Percentiles rank a stretch among this genome's conserved stretches.
Conservation (phyloP, 2,329 filamentous ascomycete genomes). For the Rhinocladiella mackenziei region DNA sequence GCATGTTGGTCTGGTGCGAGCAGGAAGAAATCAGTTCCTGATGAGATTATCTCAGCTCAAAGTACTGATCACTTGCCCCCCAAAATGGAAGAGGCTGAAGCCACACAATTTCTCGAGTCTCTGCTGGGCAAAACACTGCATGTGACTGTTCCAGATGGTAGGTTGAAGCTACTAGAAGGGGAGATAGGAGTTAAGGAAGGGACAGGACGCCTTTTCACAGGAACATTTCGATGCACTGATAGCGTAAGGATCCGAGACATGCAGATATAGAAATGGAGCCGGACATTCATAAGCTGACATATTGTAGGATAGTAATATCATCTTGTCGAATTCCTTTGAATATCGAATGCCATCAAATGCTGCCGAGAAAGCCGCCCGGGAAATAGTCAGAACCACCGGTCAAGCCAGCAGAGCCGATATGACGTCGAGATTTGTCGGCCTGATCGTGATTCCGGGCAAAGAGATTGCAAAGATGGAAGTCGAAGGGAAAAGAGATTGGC, state of each 20-base stretch:
- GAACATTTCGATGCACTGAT: slow-evolving; percentile 92
- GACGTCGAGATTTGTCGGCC: slow-evolving; percentile 78
- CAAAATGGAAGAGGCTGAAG: slow-evolving; percentile 26
- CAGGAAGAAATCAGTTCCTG: background rate
- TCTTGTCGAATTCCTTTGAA: slow-evolving; percentile 81
- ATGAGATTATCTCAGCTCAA: too few species aligned
- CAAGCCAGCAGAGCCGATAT: slow-evolving; percentile 61
- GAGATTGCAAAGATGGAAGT: slow-evolving; percentile 85
- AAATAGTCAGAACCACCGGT: slow-evolving; percentile 34
- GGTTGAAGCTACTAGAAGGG: background rate
- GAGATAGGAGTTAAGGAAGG: background rate
- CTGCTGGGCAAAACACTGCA: slow-evolving; percentile 29
- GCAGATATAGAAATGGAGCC: background rate
- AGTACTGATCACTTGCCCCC: too few species aligned
- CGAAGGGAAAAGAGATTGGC: slow-evolving; percentile 54
- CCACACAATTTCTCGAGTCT: slow-evolving; percentile 27
- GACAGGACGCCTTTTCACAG: slow-evolving; percentile 78
- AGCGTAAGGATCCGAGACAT: slow-evolving; percentile 52
- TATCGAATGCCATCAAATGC: slow-evolving; percentile 69
- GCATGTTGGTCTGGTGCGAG: background rate
- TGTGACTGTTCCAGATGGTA: slow-evolving; percentile 27
- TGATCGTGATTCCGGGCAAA: slow-evolving; percentile 83
- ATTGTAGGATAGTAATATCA: slow-evolving; percentile 75
- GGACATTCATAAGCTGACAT: slow-evolving; percentile 3
- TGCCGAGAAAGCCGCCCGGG: slow-evolving; percentile 43